phyloP scores from a whole-genome alignment of 2,329 filamentous ascomycete species.

The Sarocladium strictum region DNA sequence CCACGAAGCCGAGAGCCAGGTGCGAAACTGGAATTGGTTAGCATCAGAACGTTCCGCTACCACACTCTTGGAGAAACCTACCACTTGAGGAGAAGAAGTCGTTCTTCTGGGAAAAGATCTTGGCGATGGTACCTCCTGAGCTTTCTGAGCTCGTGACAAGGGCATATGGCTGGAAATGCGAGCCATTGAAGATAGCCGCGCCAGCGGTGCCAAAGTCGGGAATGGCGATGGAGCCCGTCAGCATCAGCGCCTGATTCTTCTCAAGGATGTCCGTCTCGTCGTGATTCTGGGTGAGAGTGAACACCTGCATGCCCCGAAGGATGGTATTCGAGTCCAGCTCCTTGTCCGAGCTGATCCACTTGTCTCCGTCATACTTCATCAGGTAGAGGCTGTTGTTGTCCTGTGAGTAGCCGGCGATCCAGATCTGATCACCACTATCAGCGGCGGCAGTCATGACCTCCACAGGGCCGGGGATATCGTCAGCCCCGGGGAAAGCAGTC shows the following conservation, averaged over 20 bases:
- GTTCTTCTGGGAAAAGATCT: constrained; percentile 76
- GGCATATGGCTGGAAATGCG: constrained; percentile 68
- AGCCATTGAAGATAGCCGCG: constrained; percentile 83
- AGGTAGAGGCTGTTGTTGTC: constrained; percentile 67
- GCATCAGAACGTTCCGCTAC: constrained; percentile 27
- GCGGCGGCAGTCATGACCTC: constrained; percentile 71
- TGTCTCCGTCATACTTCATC: constrained; percentile 71
- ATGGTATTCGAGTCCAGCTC: constrained; percentile 58
- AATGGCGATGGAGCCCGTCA: constrained; percentile 78
- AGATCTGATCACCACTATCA: constrained; percentile 65
- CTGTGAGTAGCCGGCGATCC: constrained; percentile 66
- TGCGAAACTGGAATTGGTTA: constrained; percentile 29
- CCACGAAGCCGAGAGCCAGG: constrained; percentile 69
- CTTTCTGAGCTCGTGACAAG: constrained; percentile 65
- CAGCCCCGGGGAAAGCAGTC: constrained; percentile 55
- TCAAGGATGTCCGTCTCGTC: constrained; percentile 57
- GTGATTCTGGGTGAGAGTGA: constrained; percentile 66
- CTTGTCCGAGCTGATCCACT: constrained; percentile 61
- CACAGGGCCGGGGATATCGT: constrained; percentile 71
- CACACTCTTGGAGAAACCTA: constrained; percentile 34
- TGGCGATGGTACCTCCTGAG: constrained; percentile 66
- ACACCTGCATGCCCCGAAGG: constrained; percentile 76
- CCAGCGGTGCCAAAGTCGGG: constrained; percentile 74
- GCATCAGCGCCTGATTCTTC: constrained; percentile 64
- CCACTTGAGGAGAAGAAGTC: constrained; percentile 61